Evolutionary conservation across 108 stramenopile genomes (phyloP), one percentile per base, ranked within the genome.

Genomic region (Stephanodiscus triporus): DNA sequence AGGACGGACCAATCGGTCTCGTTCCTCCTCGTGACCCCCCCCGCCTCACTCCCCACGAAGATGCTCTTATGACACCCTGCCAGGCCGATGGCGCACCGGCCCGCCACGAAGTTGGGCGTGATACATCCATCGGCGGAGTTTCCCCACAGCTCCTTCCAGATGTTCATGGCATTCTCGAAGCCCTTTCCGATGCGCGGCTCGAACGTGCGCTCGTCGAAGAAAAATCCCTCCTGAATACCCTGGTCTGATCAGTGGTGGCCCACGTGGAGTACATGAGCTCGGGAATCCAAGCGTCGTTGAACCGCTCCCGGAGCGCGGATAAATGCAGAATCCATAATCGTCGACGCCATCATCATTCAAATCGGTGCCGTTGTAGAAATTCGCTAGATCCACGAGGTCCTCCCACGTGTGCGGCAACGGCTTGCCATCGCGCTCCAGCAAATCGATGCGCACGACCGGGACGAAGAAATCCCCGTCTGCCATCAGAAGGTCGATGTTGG

Each of bases 351-450:
- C 80, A 38, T 81, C 80, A 40, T 81, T 81, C 69, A 81, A 55
- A 54, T 81, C 80, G 16, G 74, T 81, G 2, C 80, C 80, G 29
- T 81, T 75, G 51, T 58, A 81, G 38, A 40, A 81, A 11, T 61
- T 55, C 23, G 57, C 80, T 6, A 71, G n/a, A 17, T 76, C 75
- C 24, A 76, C 63, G 37, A 82, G 26, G 64, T 82, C 81, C 26
- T 82, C 81, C 81, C 81, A 82, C n/a, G 75, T 82, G 32, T 82
- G 71, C 29, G 80, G 80, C 20, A 81, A 9, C 30, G 80, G 57
- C 32, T 63, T 30, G 16, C 51, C 68, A 38, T 75, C 61, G 20
- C 53, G 40, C 43, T 81, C 80, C 43, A 81, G 36, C 36, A 81
- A 61, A 63, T 81, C 80, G 14, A 81, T 73, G 6, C 73, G 45